Conservation (phyloP, 2,329 filamentous ascomycete species). For the Xylariaceae sp. region DNA sequence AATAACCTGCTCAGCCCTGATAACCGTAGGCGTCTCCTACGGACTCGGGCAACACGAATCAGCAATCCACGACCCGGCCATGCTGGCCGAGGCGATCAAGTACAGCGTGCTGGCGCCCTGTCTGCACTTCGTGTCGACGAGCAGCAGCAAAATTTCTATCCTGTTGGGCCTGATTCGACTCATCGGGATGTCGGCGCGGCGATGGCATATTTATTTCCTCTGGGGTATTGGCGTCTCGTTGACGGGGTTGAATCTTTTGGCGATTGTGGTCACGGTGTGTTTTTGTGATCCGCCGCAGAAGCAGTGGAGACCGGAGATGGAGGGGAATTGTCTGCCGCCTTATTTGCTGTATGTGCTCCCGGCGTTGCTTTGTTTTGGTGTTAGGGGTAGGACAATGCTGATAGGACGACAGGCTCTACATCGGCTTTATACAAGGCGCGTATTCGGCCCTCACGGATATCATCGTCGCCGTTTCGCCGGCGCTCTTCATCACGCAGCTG, state of each 20-base stretch:
- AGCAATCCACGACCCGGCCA: slow-evolving; percentile 3
- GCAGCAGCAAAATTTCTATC: slow-evolving; percentile 11
- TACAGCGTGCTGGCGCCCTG: slow-evolving; percentile 8
- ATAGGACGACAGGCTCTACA: neutral
- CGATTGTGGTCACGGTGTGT: slow-evolving; percentile 5
- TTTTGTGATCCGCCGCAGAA: slow-evolving; percentile 11
- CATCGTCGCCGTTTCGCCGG: slow-evolving; percentile 7
- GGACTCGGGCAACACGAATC: slow-evolving; percentile 5
- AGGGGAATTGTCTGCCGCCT: slow-evolving; percentile 5
- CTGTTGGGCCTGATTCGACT: slow-evolving; percentile 10
- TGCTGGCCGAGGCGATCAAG: slow-evolving; percentile 7
- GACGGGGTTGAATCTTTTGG: slow-evolving; percentile 1
- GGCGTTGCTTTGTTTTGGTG: no score
- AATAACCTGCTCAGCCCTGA: slow-evolving; percentile 7
- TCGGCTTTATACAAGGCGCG: slow-evolving; percentile 6
- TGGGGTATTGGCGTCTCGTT: slow-evolving; percentile 6
- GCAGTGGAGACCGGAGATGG: slow-evolving; percentile 10
- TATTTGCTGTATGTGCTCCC: neutral
- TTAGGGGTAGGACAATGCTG: neutral
- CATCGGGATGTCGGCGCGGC: slow-evolving; percentile 8
- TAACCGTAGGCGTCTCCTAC: slow-evolving; percentile 3
- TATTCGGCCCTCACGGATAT: slow-evolving; percentile 12
- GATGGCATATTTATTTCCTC: slow-evolving; percentile 6
- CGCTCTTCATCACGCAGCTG: slow-evolving; percentile 11
- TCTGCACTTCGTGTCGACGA: slow-evolving; percentile 9